Evolutionary conservation across 2,329 filamentous ascomycete genomes (phyloP).

Genomic region (Emmonsiellopsis sp.): DNA sequence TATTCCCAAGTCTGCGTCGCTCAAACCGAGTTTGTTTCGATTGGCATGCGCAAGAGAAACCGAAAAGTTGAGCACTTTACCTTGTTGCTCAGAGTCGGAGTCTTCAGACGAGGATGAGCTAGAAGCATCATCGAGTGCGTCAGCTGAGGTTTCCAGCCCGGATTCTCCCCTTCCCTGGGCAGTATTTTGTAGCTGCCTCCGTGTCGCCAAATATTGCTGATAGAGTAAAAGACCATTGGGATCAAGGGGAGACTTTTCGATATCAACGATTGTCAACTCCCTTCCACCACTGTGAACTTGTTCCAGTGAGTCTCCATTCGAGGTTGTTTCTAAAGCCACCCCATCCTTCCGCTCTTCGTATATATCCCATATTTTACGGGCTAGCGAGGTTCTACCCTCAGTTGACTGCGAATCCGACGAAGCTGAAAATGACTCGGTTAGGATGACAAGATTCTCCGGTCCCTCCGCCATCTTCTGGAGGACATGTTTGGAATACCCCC

Average conservation of each 20-base stretch:
- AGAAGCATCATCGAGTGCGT: constrained; percentile 63
- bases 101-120: constrained; percentile 84
- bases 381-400: constrained; percentile 47
- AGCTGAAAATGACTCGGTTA: constrained; percentile 59
- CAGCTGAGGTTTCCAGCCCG: constrained; percentile 64
- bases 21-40: constrained; percentile 75
- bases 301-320: constrained; percentile 51
- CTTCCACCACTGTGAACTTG: constrained; percentile 57
- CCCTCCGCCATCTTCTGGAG: constrained; percentile 66
- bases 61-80: constrained; percentile 81
- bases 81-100: constrained; percentile 81
- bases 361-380: constrained; percentile 68
- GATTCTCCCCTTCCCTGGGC: constrained; percentile 60
- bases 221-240: constrained; percentile 71
- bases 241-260: constrained; percentile 56
- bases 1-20: constrained; percentile 82
- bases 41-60: constrained; percentile 74
- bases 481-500: constrained; percentile 84
- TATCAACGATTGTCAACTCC: constrained; percentile 51
- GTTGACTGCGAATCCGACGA: constrained; percentile 15
- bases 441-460: constrained; percentile 69
- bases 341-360: constrained; percentile 62
- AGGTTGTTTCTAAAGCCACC: constrained; percentile 47
- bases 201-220: constrained; percentile 84
- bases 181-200: constrained; percentile 76